Percentiles rank a stretch among this genome's conserved stretches.
Evolutionary conservation across 257 asterid species (phyloP).

Genomic region (Solanum bulbocastanum): DNA sequence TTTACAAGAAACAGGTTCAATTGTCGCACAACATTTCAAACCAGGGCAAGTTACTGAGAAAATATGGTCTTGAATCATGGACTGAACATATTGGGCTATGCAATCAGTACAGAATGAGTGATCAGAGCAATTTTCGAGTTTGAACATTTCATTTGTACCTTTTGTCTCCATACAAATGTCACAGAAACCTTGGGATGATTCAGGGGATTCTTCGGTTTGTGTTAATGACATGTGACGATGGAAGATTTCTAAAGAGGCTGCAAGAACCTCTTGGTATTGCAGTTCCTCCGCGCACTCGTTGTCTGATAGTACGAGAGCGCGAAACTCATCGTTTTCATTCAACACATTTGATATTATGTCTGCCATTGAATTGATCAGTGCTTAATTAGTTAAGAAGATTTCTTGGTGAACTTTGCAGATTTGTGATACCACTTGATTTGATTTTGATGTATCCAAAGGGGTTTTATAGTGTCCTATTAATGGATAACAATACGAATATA

Average conservation of each 20-base stretch:
- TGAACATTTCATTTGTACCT: neutral
- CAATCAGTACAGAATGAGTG: slow-evolving; percentile 1
- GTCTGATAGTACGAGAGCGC: neutral
- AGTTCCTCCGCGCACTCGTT: neutral
- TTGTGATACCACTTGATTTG: neutral
- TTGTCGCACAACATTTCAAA: neutral
- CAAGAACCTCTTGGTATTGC: neutral
- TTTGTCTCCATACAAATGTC: neutral
- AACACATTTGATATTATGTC: neutral
- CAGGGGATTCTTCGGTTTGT: neutral
- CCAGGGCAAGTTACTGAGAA: neutral
- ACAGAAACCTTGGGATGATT: neutral
- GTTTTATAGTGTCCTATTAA: neutral
- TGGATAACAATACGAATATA: neutral
- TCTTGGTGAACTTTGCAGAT: neutral
- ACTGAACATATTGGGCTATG: neutral
- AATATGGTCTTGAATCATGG: neutral
- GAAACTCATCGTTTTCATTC: neutral
- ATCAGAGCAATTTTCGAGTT: neutral
- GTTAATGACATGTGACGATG: neutral
- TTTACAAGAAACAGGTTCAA: neutral
- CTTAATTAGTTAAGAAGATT: neutral
- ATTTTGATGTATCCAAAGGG: neutral
- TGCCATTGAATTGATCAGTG: neutral
- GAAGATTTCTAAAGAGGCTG: neutral